Evolutionary conservation across 805 yeast genomes (phyloP), one percentile per base, ranked within the genome.

Genomic region (Candida qinlingensis): DNA sequence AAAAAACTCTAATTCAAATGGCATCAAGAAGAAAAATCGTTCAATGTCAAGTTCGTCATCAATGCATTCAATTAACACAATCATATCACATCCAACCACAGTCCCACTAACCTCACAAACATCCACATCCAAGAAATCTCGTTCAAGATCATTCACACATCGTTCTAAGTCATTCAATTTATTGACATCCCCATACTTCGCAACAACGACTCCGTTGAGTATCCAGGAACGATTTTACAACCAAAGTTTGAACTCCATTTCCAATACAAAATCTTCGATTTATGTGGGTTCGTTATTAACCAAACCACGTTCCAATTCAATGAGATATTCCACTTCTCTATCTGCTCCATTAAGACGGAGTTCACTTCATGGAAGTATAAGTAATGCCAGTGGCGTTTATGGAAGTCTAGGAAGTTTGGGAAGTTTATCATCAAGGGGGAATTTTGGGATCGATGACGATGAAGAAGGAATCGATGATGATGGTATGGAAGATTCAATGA

Each of bases 101-200:
- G 2, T 8, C 34, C 34, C 34, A 31, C 11, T 8, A 31, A 8
- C 34, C 11, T 11, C 34, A 31, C 34, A 31, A 31, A 31, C 34
- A 31, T 10, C 34, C 8, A 31, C 34, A 31, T 8, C 8, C 11
- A 31, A 31, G 34, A 31, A 8, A 11, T 8, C 34, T 11, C 34
- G 34, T 11, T 31, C 34, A 8, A 31, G 34, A 31, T 31, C 34
- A 8, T 31, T 31, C 34, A 31, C 34, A 7, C 41, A 41, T 28
- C 47, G 59, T 36, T 52, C 56, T 19, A 52, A 50, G 45, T 55
- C 59, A 1, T 54, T 54, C 29, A 47, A 51, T 8, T 35, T 46
- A 10, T 37, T 46, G 7, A 37, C 49, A 5, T 44, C 51, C 8
- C 52, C 52, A n/a, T 49, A 49, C 45, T 31, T 50, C 45, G 42